Conservation (phyloP, 345 rosid species). For the Noccaea bulbosa region DNA sequence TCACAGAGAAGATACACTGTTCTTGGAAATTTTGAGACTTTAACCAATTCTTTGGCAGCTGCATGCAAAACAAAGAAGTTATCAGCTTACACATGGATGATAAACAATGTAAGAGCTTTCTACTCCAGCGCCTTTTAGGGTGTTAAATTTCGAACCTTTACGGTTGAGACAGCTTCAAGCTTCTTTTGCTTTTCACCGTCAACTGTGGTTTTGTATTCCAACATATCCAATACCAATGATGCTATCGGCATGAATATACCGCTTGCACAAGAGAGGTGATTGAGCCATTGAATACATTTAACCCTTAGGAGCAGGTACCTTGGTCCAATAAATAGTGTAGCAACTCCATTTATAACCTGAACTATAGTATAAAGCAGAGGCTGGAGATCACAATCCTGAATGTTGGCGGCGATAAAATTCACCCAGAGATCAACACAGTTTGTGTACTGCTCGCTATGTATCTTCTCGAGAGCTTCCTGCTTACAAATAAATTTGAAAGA, state of each 20-base stretch:
- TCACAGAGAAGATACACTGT: conserved; percentile 60
- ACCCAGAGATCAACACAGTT: conserved; percentile 94
- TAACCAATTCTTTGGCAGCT: conserved; percentile 92
- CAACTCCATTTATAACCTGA: conserved; percentile 88
- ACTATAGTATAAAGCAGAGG: conserved; percentile 58
- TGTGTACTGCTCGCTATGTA: conserved; percentile 79
- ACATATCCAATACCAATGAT: conserved; percentile 66
- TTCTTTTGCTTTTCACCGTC: conserved; percentile 60
- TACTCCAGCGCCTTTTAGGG: neutral
- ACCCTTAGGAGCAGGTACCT: conserved; percentile 82
- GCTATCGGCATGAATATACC: conserved; percentile 78
- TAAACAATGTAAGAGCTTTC: neutral
- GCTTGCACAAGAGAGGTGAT: conserved; percentile 68
- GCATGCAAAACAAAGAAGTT: conserved; percentile 46
- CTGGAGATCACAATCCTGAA: conserved; percentile 68
- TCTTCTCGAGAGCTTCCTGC: conserved; percentile 83
- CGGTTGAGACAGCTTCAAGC: conserved; percentile 57
- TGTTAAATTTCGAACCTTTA: conserved; percentile 59
- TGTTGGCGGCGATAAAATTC: conserved; percentile 58
- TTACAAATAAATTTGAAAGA: conserved; percentile 40
- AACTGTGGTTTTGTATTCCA: conserved; percentile 79
- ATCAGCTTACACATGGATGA: conserved; percentile 16
- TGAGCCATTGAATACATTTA: conserved; percentile 86
- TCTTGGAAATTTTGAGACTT: conserved; percentile 84
- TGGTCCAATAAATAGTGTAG: conserved; percentile 79